Conservation (phyloP, 1,284 basidiomycete genomes). For the Cryptococcus sp. region DNA sequence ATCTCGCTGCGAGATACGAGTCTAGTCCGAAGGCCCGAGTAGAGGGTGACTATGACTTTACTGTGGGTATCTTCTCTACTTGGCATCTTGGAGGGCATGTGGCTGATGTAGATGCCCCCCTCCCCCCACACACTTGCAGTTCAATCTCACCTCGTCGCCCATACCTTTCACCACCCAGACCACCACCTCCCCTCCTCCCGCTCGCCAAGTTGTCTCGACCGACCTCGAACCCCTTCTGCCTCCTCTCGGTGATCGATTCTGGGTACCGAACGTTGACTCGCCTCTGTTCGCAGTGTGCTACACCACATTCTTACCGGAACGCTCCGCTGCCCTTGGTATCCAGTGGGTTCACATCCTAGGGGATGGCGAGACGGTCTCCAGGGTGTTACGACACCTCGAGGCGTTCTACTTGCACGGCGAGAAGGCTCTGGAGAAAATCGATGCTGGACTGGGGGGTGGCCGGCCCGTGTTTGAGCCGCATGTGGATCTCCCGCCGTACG, state of each 20-base stretch:
- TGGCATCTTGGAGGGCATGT: neutral
- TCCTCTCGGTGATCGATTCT: conserved; percentile 13
- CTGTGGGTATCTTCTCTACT: conserved; percentile 7
- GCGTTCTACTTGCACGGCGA: conserved; percentile 21
- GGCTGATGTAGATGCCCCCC: neutral
- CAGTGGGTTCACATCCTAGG: conserved; percentile 25
- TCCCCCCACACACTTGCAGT: conserved; percentile 11
- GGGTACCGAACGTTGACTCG: conserved; percentile 16
- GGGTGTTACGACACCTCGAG: conserved; percentile 23
- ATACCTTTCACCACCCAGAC: conserved; percentile 28
- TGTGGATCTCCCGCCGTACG: neutral
- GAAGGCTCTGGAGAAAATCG: neutral
- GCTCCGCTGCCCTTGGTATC: conserved; percentile 23
- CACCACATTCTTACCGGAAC: conserved; percentile 15
- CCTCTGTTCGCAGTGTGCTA: conserved; percentile 22
- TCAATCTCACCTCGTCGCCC: conserved; percentile 26
- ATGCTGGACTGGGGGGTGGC: neutral
- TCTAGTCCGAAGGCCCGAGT: conserved; percentile 1
- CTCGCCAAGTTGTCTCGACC: conserved; percentile 19
- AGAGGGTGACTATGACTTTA: conserved; percentile 14
- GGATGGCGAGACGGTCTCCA: conserved; percentile 20
- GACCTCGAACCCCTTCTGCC: conserved; percentile 17
- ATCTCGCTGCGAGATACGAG: conserved; percentile 21
- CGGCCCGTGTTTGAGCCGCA: neutral
- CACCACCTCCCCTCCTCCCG: neutral